Base-by-base conservation (phyloP, 805 yeast genomes). In the Tetrapisispora namnaoensis region DNA sequence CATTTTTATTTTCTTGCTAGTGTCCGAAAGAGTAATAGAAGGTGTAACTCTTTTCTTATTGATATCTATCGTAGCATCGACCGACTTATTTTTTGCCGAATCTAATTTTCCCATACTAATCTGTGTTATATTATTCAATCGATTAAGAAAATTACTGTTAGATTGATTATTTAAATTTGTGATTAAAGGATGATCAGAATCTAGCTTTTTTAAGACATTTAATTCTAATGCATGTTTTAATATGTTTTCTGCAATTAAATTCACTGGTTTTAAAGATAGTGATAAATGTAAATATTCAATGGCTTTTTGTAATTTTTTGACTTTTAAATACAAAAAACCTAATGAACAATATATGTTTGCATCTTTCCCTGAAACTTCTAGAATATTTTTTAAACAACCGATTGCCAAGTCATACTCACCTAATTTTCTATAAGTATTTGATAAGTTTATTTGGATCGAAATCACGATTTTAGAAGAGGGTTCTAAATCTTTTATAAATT, bases 401-500 rank as follows among this genome's bases (percentile, higher is more conserved):
- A 89, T 70, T 0, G 97, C 84, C 60, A 80, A 79, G 43, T 79
- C 78, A 49, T 73, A 77, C 45, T 75, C 72, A 44, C 79, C 80
- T 46, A 80, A 64, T 47, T 85, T 73, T 52, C 96, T 70, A 63
- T 84, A 88, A 4, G 90, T 95, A 63, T 90, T 96, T 0, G 95
- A 96, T 51, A 90, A 70, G 64, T 90, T 90, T 22, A 87, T 76
- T 63, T 86, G 87, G 27, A 93, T 85, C 2, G 96, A 83, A 0
- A 83, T 71, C 85, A 95, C 86, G 0, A 93, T 85, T 55, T 79
- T 80, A 5, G 91, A 80, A 53, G 88, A 95, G 8, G 90, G 78
- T 55, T 84, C 82, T 51, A 86, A 70, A 49, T 75, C 73, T 53
- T 73, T 78, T 1, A 93, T 83, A 1, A 86, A 84, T 11, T 75